These are phyloP conservation scores for Fusarium ambrosium DNA, from an alignment of 2,329 filamentous ascomycete species.

Conservation along the genomic window DNA sequence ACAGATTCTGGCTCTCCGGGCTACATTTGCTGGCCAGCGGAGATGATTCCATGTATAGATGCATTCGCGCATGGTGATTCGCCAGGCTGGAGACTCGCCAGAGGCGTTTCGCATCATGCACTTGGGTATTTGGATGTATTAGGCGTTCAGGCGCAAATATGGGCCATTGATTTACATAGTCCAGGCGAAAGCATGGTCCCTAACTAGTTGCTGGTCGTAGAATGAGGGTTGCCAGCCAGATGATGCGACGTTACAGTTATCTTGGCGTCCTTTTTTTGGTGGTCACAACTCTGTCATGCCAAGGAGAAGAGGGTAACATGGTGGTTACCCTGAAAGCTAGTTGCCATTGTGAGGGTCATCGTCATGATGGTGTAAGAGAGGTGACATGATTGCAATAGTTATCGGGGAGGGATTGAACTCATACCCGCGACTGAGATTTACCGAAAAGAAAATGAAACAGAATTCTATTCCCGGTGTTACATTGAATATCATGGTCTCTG, in stretches of 20 bases:
- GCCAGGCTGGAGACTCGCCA: background rate
- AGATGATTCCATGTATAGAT: constrained; percentile 39
- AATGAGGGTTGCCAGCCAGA: background rate
- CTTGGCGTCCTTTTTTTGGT: background rate
- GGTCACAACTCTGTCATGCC: background rate
- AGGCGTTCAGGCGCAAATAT: constrained; percentile 40
- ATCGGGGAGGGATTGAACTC: background rate
- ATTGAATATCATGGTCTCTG: background rate
- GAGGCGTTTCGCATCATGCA: constrained; percentile 14
- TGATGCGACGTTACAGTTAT: background rate
- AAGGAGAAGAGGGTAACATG: background rate
- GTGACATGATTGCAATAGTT: background rate
- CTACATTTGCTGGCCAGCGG: constrained; percentile 67
- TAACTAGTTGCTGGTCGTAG: background rate
- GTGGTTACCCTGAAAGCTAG: background rate
- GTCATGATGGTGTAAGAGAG: background rate
- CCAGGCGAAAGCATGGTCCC: background rate
- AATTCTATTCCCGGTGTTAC: background rate
- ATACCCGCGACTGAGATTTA: background rate
- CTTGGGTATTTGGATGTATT: constrained; percentile 20
- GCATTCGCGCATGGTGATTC: background rate
- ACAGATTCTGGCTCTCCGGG: constrained; percentile 84
- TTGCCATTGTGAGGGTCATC: background rate
- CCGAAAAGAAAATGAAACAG: background rate
- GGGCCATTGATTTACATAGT: constrained; percentile 18